Conservation (phyloP, 805 yeast genomes). For the Metschnikowia continentalis region DNA sequence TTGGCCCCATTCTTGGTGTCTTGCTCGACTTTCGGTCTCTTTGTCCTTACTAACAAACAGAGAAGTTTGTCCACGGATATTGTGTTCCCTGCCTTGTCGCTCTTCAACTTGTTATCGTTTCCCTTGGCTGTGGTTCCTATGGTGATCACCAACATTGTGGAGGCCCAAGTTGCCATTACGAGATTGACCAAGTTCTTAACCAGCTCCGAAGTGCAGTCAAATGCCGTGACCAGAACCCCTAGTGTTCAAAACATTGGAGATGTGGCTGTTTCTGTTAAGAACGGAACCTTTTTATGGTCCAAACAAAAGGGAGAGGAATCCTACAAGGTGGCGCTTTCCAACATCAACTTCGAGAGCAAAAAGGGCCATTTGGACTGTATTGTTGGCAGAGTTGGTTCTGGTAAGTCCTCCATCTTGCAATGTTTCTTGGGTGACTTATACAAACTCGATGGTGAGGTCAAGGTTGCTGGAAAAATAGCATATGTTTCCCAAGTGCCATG, state of each 20-base stretch:
- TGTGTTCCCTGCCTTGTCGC: slow-evolving; percentile 85
- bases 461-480: slow-evolving; percentile 73
- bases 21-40: slow-evolving; percentile 83
- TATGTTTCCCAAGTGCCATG: slow-evolving; percentile 93
- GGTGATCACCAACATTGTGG: slow-evolving; percentile 81
- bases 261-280: slow-evolving; percentile 53
- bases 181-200: slow-evolving; percentile 73
- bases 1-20: slow-evolving; percentile 88
- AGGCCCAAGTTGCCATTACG: slow-evolving; percentile 77
- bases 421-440: slow-evolving; percentile 79
- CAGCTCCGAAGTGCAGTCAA: slow-evolving; percentile 77
- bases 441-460: slow-evolving; percentile 68
- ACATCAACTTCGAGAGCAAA: slow-evolving; percentile 57
- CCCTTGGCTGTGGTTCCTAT: slow-evolving; percentile 91
- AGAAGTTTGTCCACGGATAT: slow-evolving; percentile 80
- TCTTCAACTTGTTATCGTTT: slow-evolving; percentile 84
- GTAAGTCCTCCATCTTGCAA: slow-evolving; percentile 80
- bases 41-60: slow-evolving; percentile 51
- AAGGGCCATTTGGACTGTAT: slow-evolving; percentile 81
- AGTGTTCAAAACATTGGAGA: slow-evolving; percentile 58
- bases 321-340: slow-evolving; percentile 61
- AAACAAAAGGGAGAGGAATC: slow-evolving; percentile 53
- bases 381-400: slow-evolving; percentile 87
- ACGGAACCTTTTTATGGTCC: slow-evolving; percentile 77
- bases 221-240: slow-evolving; percentile 57